Base-by-base conservation (phyloP, 305 asterid species). In the Fraxinus xanthoxyloides region DNA sequence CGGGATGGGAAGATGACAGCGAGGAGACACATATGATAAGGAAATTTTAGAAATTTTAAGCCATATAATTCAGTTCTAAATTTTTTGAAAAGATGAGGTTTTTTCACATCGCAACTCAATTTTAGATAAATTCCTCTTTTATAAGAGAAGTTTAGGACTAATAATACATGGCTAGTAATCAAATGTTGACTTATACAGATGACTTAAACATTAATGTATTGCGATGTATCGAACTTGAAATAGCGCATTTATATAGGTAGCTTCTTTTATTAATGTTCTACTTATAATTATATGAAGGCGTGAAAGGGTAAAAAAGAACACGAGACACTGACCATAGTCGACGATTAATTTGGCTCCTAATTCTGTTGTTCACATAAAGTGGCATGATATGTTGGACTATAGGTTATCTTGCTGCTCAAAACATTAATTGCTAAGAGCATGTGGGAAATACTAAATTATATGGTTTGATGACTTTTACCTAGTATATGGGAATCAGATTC, bases 381-480 rank as follows among this genome's bases (percentile, higher is more conserved):
- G 75, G 75, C 75, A 13, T 30, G 40, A 15, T 69, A 69, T 30
- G 7, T 69, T 21, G n/a, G 73, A 65, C 73, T 65, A 26, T 26
- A 26, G 73, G 19, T 65, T 65, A 65, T 65, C 73, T 65, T 26
- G 73, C 73, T 65, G 73, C 73, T 65, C 35, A 63, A 63, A 63
- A 63, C 72, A 26, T 65, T 26, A 24, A 65, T 65, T 65, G 19
- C 73, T 65, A 65, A 26, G 35, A 65, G 35, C 73, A 26, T 4
- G 35, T 65, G 35, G 35, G 35, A 65, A 65, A 24, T 26, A 24
- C 73, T 65, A 32, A 65, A 65, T 54, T 51, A 54, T 54, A 6
- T 5, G 3, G 24, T 54, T 54, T 6, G 21, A 54, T 54, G 3
- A 65, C 73, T 65, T 65, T 31, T 24, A 65, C 35, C 8, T 30